Base-by-base conservation (phyloP, 2,329 filamentous ascomycete species). In the Monosporascus sp. region DNA sequence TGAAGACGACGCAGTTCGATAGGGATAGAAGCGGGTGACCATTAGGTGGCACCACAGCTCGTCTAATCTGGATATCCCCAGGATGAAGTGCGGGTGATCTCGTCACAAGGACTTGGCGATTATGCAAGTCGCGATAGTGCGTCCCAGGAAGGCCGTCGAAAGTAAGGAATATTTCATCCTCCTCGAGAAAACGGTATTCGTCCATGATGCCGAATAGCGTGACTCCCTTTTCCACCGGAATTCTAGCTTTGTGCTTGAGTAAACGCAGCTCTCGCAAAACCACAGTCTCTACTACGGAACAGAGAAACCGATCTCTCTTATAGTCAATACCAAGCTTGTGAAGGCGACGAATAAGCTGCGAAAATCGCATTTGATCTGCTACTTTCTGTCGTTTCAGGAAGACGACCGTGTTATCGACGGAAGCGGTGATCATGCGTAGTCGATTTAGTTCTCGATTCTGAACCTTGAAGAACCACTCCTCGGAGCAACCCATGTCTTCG, bases 171-270 rank as follows among this genome's bases (percentile, higher is more conserved):
- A 93, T 79, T 57, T 95, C 75, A 1, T 80, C 80, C 62, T 89
- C 84, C 9, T 78, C 58, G 0, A 96, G 73, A 37, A 78, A 80
- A 0, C 81, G 82, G 0, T 88, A 90, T 67, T 95, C 90, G 56
- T 96, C 90, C 82, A 94, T 88, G 49, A 95, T 77, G 0, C 90
- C 90, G 60, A 90, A 91, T 0, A 95, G 74, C 0, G 89, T 91
- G n/a, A 85, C 79, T 0, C 88, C 90, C 17, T 85, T 67, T 0
- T 79, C 68, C 0, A 96, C 80, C 0, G 82, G 85, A 36, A 95
- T 94, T 1, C 89, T 82, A 0, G 88, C 83, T 51, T 86, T 87
- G 69, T 94, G 84, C 65, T 95, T 96, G 38, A 96, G 71, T 27
- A 88, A 76, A 3, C 89, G 81, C 4, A 96, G 72, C 58, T 88